Base-by-base conservation (phyloP, 495 filamentous ascomycete genomes). In the Penicillium psychrofluorescens region DNA sequence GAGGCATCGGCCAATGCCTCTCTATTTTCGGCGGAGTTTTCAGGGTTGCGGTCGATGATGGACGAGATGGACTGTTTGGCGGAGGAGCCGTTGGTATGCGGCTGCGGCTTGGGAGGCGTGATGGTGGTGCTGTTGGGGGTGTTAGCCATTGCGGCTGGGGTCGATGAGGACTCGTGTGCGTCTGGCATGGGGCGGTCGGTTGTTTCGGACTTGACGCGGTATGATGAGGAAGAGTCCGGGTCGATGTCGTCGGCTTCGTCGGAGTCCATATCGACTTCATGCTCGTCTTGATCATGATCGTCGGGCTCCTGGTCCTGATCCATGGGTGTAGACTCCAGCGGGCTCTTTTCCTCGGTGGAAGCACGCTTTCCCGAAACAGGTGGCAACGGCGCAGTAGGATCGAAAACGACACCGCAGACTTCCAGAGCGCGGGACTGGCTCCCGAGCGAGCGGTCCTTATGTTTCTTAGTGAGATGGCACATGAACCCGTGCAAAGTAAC, bases 381-480 rank as follows among this genome's bases (percentile, higher is more conserved):
- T 0, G 64, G 66, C 7, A 71, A 54, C 1, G 69, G 69, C 6
- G 66, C 58, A 36, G 59, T 67, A 8, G 67, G 67, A 41, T 73
- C 67, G 45, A 61, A 71, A 8, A 73, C 62, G 3, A 67, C 52
- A n/a, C 69, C 69, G 38, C 69, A 73, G 2, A 71, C 51, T 46
- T 73, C 69, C 16, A 73, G 58, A 5, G 69, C 69, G 9, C 69
- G 54, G 7, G 67, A 70, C 32, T 73, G 69, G 50, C 67, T 73
- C 11, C 69, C 69, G 42, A 73, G 35, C 4, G 63, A 70, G 42
- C 69, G 67, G 52, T 73, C 69, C 39, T 73, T 73, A 51, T 73
- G 69, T 44, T 73, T 73, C 52, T 73, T 73, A 5, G 69, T 73
- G 41, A 73, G 51, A 38, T 73, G 69, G 55, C 69, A 73, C 69